Evolutionary conservation across 176 grass and related monocot species (phyloP).

Genomic region (Pontederia crassipes): DNA sequence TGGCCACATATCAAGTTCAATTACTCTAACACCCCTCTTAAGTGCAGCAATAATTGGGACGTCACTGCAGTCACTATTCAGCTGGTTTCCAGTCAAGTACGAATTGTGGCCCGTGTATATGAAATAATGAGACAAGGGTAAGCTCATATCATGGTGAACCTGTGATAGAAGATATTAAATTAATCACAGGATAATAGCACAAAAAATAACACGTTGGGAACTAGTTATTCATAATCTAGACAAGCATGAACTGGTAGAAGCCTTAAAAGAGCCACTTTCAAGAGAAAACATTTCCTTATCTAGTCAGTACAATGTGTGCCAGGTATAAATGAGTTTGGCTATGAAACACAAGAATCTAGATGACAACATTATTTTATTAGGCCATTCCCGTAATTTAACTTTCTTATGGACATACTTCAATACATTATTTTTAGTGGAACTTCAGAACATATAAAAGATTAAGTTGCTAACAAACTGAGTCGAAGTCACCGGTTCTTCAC

Average conservation of each 20-base stretch:
- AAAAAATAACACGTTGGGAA: background rate
- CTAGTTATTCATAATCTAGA: background rate
- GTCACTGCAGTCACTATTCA: conserved; percentile 15
- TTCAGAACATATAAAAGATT: no score
- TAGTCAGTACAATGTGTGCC: no score
- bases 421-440: no score
- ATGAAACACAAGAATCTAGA: no score
- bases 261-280: no score
- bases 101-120: conserved; percentile 19
- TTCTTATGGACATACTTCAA: no score
- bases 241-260: background rate
- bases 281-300: no score
- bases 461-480: no score
- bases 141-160: conserved; percentile 17
- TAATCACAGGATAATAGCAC: background rate
- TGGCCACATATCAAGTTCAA: conserved; percentile 23
- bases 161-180: background rate
- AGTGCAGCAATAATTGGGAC: conserved; percentile 15
- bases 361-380: no score
- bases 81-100: conserved; percentile 19
- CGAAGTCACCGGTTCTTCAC: no score
- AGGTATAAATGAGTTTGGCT: no score
- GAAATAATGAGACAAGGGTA: conserved; percentile 14
- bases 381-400: no score
- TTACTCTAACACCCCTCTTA: conserved; percentile 16